Evolutionary conservation across 2,329 filamentous ascomycete species (phyloP).

Genomic region (Rhinocladiella similis): DNA sequence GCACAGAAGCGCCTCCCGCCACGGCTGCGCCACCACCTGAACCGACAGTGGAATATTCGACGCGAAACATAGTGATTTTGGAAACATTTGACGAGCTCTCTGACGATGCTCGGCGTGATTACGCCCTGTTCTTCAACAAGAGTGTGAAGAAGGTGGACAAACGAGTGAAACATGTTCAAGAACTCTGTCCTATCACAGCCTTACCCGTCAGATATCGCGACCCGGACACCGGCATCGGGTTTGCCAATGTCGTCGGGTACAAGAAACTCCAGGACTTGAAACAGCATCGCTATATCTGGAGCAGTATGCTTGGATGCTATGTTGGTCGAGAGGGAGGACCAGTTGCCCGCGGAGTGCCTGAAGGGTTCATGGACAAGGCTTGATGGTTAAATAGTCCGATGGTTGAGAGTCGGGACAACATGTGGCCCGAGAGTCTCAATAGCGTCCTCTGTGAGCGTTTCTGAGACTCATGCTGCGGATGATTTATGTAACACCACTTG

Average conservation of each 20-base stretch:
- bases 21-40: neutral
- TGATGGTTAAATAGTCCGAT: neutral
- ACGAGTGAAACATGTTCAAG: conserved; percentile 48
- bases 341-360: conserved; percentile 72
- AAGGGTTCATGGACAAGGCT: conserved; percentile 60
- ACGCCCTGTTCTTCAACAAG: conserved; percentile 57
- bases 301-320: conserved; percentile 76
- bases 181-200: conserved; percentile 79
- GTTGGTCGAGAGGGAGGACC: conserved; percentile 60
- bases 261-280: conserved; percentile 65
- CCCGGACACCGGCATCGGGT: conserved; percentile 78
- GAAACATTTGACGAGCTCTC: conserved; percentile 58
- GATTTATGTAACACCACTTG: too few species aligned
- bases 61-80: conserved; percentile 60
- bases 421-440: conserved; percentile 8
- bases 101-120: conserved; percentile 53
- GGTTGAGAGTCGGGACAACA: neutral
- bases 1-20: neutral
- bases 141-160: conserved; percentile 45
- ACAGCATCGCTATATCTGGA: conserved; percentile 80
- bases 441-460: neutral
- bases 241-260: conserved; percentile 77
- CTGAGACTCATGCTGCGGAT: neutral
- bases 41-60: conserved; percentile 49
- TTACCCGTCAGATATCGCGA: conserved; percentile 80